Evolutionary conservation across 1,139 yeast genomes (phyloP).

Genomic region (Saccharomycopsis hybrid): DNA sequence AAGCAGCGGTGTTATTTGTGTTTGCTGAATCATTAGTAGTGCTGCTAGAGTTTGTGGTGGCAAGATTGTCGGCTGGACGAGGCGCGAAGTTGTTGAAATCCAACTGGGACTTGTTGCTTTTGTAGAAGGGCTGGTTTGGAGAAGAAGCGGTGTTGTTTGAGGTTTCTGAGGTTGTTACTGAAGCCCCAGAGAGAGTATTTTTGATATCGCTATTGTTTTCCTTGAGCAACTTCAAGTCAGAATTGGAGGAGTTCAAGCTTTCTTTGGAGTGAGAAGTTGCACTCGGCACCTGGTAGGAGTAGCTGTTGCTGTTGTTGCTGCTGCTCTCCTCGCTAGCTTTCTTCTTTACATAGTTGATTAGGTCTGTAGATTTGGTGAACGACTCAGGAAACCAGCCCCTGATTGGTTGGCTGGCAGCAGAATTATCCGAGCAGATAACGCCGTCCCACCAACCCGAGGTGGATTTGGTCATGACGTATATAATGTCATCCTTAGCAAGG

Average conservation of each 20-base stretch:
- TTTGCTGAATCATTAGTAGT: neutral
- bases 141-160: neutral
- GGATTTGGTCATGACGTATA: constrained; percentile 38
- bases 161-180: neutral
- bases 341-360: neutral
- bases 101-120: neutral
- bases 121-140: too few relatives aligned
- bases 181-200: neutral
- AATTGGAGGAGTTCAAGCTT: neutral
- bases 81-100: neutral
- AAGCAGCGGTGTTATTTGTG: constrained; percentile 20
- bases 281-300: neutral
- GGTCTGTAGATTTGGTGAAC: constrained; percentile 32
- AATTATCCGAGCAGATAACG: constrained; percentile 33
- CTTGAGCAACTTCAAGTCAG: neutral
- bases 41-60: neutral
- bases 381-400: constrained; percentile 78
- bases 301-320: neutral
- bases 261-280: neutral
- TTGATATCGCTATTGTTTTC: neutral
- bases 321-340: neutral
- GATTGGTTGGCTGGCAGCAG: constrained; percentile 20
- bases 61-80: neutral
- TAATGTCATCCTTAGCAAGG: constrained; percentile 28
- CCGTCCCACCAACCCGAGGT: constrained; percentile 80